Evolutionary conservation across 352 stramenopile species (phyloP), one percentile per base, ranked within the genome.

Genomic region (Globisporangium cylindrosporum): DNA sequence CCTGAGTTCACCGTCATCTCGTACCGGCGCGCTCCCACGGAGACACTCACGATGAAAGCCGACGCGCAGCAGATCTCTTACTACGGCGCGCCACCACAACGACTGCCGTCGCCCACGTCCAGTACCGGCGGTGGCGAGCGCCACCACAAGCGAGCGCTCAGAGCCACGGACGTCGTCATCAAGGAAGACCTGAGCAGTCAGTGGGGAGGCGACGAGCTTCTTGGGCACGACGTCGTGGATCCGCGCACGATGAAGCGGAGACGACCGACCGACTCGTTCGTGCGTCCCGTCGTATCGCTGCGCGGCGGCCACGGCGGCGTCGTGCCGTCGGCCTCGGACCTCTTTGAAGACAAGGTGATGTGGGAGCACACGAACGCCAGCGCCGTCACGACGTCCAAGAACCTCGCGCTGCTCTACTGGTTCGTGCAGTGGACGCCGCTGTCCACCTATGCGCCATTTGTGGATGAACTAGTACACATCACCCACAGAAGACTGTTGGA

Each of bases 1-100:
- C 80, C 83, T 5, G 79, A 90, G 59, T 89, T 91, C 49, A 90
- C 81, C 0, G 80, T 91, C 64, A 88, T 91, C 55, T 91, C 83
- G n/a, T 91, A 90, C 54, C 74, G 81, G 14, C 81, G 83, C 55
- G 83, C 83, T 25, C 79, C 81, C 12, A 62, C 22, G n/a, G 74
- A 84, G 54, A 60, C 46, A 20, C 51, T 68, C 43, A 24, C 22
- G 10, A 18, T 58, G 41, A 57, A 51, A 7, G 34, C 25, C 20
- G 64, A 69, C 20, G 24, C 27, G 41, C 64, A 63, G n/a, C 54
- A 68, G 34, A 51, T 55, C 3, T 58, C 56, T 4, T 48, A 64
- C 38, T 49, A 64, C 8, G 48, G 43, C 7, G 49, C 27, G 10
- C 4, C 56, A 24, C 24, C 56, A 18, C 24, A 57, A 14, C 25